Evolutionary conservation across 2,329 filamentous ascomycete genomes (phyloP).

Genomic region (Aspergillus persii): DNA sequence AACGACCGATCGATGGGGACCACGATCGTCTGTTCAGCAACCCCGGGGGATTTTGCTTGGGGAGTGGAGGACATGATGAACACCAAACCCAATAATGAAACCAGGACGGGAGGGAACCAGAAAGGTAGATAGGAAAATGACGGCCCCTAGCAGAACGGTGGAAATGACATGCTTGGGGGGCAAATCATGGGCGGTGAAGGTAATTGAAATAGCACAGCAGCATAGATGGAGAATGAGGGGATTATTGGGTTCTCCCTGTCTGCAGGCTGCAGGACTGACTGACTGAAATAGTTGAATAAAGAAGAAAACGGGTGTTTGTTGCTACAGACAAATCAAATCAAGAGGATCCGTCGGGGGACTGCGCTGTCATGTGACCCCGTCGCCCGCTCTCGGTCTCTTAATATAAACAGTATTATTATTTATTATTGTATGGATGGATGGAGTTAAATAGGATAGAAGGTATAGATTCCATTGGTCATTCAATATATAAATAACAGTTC

Average conservation of each 20-base stretch:
- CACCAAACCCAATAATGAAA: neutral
- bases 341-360: too few species aligned
- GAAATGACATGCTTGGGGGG: neutral
- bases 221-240: neutral
- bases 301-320: too few species aligned
- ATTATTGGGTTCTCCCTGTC: neutral
- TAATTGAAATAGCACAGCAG: neutral
- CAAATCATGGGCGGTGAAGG: neutral
- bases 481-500: too few species aligned
- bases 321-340: too few species aligned
- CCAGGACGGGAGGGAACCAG: too few species aligned
- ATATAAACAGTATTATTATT: too few species aligned
- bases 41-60: slow-evolving; percentile 13
- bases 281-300: too few species aligned
- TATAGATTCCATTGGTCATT: too few species aligned
- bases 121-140: neutral
- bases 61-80: slow-evolving; percentile 7
- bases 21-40: slow-evolving; percentile 23
- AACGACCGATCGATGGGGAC: slow-evolving; percentile 34
- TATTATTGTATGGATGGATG: too few species aligned
- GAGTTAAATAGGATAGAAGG: neutral
- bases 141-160: neutral
- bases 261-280: too few species aligned
- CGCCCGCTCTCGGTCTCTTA: too few species aligned
- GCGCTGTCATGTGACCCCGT: too few species aligned